phyloP scores from a whole-genome alignment of 208 protist species.

The Leishmania arabica region DNA sequence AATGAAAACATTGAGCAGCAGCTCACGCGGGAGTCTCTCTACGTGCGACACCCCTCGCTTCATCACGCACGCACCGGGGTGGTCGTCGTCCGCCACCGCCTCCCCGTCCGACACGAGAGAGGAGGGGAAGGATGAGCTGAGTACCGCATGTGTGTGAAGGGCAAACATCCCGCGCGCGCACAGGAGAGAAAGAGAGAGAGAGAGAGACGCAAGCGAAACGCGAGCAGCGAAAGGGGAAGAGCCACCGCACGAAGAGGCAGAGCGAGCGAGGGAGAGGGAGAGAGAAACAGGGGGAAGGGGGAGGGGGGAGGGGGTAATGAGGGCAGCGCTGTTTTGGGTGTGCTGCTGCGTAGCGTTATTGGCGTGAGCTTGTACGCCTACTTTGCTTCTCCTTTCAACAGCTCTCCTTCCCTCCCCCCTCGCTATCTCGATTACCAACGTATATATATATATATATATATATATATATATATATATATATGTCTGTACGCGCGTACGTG shows the following conservation, averaged over 20 bases:
- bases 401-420: no score
- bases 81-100: background rate
- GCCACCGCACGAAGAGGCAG: background rate
- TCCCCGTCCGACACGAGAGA: conserved; percentile 22
- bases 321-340: background rate
- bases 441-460: background rate
- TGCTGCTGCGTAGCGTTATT: background rate
- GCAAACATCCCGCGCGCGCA: conserved; percentile 25
- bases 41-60: conserved; percentile 9
- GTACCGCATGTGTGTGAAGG: conserved; percentile 27
- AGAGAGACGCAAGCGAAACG: background rate
- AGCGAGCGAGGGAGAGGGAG: background rate
- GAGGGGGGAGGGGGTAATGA: background rate
- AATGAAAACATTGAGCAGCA: conserved; percentile 69
- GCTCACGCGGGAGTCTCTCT: conserved; percentile 58
- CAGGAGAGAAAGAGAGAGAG: background rate
- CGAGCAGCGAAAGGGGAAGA: no score
- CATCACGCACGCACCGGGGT: background rate
- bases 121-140: conserved; percentile 33
- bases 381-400: background rate
- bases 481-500: background rate
- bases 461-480: background rate
- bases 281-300: background rate
- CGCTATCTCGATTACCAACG: background rate
- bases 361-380: background rate